phyloP scores from a whole-genome alignment of 805 yeast genomes.

The Kuraishia capsulata region DNA sequence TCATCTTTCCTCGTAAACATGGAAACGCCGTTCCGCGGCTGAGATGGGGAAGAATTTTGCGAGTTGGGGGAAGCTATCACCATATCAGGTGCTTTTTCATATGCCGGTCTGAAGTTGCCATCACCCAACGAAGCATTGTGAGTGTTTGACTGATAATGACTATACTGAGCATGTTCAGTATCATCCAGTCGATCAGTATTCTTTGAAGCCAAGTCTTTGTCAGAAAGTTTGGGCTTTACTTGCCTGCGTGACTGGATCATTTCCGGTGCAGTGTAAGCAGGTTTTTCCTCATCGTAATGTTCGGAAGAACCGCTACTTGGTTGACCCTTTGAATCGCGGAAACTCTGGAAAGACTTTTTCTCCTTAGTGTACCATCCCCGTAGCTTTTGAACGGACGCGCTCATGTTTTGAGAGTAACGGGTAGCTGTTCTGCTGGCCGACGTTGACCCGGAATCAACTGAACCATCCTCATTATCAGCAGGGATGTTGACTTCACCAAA shows the following conservation, averaged over 20 bases:
- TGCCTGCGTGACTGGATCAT: slow-evolving; percentile 54
- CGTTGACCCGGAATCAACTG: not conserved
- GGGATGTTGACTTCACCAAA: slow-evolving; percentile 7
- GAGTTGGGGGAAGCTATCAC: not conserved
- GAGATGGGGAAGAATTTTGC: not conserved
- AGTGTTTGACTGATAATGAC: not conserved
- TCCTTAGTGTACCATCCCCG: slow-evolving; percentile 63
- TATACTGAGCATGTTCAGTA: too few relatives aligned
- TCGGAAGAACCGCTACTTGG: slow-evolving; percentile 1
- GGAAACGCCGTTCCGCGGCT: not conserved
- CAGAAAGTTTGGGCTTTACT: slow-evolving; percentile 5
- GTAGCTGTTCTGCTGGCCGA: slow-evolving; percentile 3
- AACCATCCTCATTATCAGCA: too few relatives aligned
- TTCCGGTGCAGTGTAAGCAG: slow-evolving; percentile 38
- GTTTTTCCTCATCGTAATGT: slow-evolving; percentile 5
- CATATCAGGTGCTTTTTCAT: slow-evolving; percentile 3
- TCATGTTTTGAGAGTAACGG: slow-evolving; percentile 15
- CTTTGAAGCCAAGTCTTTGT: not conserved
- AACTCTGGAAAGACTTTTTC: slow-evolving; percentile 14
- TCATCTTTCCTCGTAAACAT: not conserved
- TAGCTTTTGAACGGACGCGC: slow-evolving; percentile 44
- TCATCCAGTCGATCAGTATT: too few relatives aligned
- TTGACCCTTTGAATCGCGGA: slow-evolving; percentile 5
- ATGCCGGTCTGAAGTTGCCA: slow-evolving; percentile 3
- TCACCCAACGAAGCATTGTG: not conserved